Conservation (phyloP, 225 moss, liverwort and hornwort species). For the Pseudoscleropodium purum region DNA sequence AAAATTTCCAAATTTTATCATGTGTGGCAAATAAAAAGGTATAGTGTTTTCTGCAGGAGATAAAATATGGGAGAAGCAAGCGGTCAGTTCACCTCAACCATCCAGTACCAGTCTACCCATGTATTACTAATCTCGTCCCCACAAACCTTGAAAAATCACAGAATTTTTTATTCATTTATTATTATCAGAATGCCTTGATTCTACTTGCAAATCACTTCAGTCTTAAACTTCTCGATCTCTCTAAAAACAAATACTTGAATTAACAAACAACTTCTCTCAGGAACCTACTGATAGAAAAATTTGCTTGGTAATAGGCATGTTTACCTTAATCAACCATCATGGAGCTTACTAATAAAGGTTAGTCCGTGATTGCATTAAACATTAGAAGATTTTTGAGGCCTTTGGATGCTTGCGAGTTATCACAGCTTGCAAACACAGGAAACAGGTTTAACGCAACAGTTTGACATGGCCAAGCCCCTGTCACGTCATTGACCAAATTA, state of each 20-base stretch:
- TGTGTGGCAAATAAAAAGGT: too few relatives aligned
- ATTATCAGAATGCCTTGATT: accelerated
- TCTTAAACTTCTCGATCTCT: not conserved
- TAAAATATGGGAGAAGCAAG: too few relatives aligned
- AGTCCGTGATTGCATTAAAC: accelerated
- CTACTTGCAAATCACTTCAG: not conserved
- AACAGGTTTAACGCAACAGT: too few relatives aligned
- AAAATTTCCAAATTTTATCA: too few relatives aligned
- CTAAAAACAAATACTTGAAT: accelerated
- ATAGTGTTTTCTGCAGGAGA: too few relatives aligned
- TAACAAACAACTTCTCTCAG: not conserved
- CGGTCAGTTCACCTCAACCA: too few relatives aligned
- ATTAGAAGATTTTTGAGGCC: too few relatives aligned
- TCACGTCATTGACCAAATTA: too few relatives aligned
- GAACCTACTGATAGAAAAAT: too few relatives aligned
- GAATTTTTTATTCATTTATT: not conserved
- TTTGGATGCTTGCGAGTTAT: too few relatives aligned
- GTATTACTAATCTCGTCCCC: not conserved
- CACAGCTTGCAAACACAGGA: too few relatives aligned
- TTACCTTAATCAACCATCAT: accelerated
- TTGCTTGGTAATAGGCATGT: not conserved
- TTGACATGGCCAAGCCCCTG: too few relatives aligned
- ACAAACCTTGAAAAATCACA: not conserved
- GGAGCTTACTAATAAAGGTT: not conserved
- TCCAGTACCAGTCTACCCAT: accelerated